Conservation (phyloP, 2,329 filamentous ascomycete genomes). For the Colletotrichum sp. region DNA sequence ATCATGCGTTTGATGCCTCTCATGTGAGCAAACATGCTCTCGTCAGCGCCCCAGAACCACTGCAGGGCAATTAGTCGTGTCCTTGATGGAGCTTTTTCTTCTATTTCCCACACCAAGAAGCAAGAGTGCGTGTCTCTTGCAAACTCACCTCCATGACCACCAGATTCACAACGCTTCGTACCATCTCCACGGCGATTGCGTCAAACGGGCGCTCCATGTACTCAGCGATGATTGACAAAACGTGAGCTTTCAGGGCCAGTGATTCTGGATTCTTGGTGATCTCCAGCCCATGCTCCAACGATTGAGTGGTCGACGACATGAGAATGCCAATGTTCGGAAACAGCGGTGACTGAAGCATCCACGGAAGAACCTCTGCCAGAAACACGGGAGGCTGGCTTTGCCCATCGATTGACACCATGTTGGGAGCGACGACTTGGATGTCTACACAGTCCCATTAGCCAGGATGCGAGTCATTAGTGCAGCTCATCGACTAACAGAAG, state of each 20-base stretch:
- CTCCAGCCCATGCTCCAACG: slow-evolving; percentile 23
- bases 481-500: slow-evolving; percentile 27
- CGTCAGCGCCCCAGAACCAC: slow-evolving; percentile 31
- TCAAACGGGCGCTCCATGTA: slow-evolving; percentile 23
- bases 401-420: slow-evolving; percentile 34
- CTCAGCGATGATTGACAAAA: slow-evolving; percentile 31
- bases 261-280: slow-evolving; percentile 28
- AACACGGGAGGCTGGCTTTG: slow-evolving; percentile 26
- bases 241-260: slow-evolving; percentile 27
- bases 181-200: slow-evolving; percentile 28
- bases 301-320: slow-evolving; percentile 33
- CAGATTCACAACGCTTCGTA: slow-evolving; percentile 32
- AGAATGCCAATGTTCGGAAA: slow-evolving; percentile 32
- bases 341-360: slow-evolving; percentile 34
- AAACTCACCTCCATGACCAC: slow-evolving; percentile 32
- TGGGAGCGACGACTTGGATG: slow-evolving; percentile 30
- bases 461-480: background rate
- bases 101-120: fast-evolving
- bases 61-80: background rate
- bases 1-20: slow-evolving; percentile 34
- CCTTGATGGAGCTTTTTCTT: fast-evolving
- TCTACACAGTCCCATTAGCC: slow-evolving; percentile 17
- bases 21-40: slow-evolving; percentile 34
- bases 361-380: slow-evolving; percentile 28
- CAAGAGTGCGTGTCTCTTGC: background rate